A percentile compares a stretch with the other conserved stretches of the same genome.
These are phyloP conservation scores for Calonectria pseudoturangicola DNA, from an alignment of 2,329 filamentous ascomycete genomes.

Conservation along the genomic window DNA sequence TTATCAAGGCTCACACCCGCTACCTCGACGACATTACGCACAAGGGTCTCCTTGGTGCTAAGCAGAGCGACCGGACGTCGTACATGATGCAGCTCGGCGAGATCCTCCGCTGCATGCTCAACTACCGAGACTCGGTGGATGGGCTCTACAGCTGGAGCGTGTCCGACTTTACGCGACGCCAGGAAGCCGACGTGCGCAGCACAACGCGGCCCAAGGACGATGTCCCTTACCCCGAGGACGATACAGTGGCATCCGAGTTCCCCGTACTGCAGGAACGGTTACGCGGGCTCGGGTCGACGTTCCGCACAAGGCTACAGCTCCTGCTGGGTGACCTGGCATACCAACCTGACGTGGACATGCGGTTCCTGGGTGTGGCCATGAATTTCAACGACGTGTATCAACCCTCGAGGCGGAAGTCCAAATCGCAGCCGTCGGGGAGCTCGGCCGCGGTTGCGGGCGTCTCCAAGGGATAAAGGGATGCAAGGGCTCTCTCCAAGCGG, in stretches of 20 bases:
- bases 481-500: neutral
- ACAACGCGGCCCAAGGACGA: slow-evolving; percentile 69
- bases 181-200: slow-evolving; percentile 86
- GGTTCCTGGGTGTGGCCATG: slow-evolving; percentile 97
- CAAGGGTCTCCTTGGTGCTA: slow-evolving; percentile 92
- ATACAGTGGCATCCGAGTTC: slow-evolving; percentile 79
- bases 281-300: slow-evolving; percentile 82
- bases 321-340: slow-evolving; percentile 93
- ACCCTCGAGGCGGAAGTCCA: slow-evolving; percentile 80
- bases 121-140: slow-evolving; percentile 94
- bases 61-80: slow-evolving; percentile 80
- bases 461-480: slow-evolving; percentile 53
- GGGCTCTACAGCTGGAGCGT: slow-evolving; percentile 96
- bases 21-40: slow-evolving; percentile 97
- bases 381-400: slow-evolving; percentile 99
- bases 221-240: slow-evolving; percentile 58
- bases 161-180: slow-evolving; percentile 93
- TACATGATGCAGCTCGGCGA: slow-evolving; percentile 96
- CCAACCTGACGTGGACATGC: slow-evolving; percentile 95
- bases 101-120: slow-evolving; percentile 93
- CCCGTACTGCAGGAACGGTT: slow-evolving; percentile 85
- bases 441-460: slow-evolving; percentile 47
- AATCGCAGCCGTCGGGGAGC: slow-evolving; percentile 54
- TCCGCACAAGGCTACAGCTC: slow-evolving; percentile 84
- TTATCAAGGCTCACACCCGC: slow-evolving; percentile 92